phyloP scores from a whole-genome alignment of 176 grass and related monocot genomes.

The Aegilops umbellulata region DNA sequence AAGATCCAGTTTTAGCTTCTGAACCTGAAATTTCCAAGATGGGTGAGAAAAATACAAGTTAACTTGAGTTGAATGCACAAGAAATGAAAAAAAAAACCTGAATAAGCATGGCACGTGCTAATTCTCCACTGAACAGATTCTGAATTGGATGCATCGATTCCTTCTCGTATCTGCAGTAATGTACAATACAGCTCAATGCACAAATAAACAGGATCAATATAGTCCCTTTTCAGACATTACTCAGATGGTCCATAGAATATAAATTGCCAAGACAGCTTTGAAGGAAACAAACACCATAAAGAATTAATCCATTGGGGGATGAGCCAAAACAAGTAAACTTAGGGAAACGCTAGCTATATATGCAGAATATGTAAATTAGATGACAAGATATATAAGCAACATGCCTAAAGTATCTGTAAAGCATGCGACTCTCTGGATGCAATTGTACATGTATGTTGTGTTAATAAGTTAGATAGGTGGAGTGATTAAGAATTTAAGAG shows the following conservation, averaged over 20 bases:
- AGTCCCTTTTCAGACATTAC: neutral
- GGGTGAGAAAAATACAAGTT: constrained; percentile 26
- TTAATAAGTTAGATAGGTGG: neutral
- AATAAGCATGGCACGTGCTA: constrained; percentile 96
- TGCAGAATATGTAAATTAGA: no score
- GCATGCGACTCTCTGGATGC: neutral
- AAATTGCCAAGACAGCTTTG: constrained; percentile 4
- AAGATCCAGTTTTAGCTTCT: constrained; percentile 93
- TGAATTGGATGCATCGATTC: constrained; percentile 75
- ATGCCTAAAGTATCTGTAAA: neutral
- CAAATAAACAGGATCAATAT: constrained; percentile 20
- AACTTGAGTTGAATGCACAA: constrained; percentile 12
- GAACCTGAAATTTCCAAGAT: constrained; percentile 70
- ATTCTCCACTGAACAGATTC: constrained; percentile 74
- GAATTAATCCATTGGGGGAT: neutral
- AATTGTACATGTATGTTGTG: neutral
- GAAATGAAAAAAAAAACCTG: constrained; percentile 54
- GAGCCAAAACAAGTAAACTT: constrained; percentile 3
- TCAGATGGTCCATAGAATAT: constrained; percentile 17
- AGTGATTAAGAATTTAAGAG: neutral
- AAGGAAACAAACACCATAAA: constrained; percentile 13
- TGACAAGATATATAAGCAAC: neutral
- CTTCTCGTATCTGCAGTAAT: constrained; percentile 81
- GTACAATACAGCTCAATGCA: constrained; percentile 14
- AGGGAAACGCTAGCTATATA: no score